phyloP scores from a whole-genome alignment of 805 yeast genomes.

The Spathaspora arborariae region DNA sequence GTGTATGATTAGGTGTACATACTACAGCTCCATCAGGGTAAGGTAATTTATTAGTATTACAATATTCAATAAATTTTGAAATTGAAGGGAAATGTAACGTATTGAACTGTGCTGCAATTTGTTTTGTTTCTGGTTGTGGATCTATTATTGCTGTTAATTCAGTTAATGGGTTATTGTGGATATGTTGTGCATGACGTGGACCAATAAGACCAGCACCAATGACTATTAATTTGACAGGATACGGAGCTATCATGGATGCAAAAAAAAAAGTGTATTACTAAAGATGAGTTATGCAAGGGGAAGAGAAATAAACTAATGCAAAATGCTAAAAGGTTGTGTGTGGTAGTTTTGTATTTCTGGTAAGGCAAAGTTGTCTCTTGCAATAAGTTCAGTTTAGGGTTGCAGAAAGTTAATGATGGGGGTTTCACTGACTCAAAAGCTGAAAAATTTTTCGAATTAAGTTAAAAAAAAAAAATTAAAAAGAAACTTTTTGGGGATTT shows the following conservation, averaged over 20 bases:
- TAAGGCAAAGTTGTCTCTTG: background rate
- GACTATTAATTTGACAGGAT: conserved; percentile 14
- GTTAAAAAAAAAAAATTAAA: too few species aligned
- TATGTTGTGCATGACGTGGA: conserved; percentile 38
- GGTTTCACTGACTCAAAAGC: too few species aligned
- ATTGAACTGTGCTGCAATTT: conserved; percentile 19
- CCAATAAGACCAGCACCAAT: conserved; percentile 41
- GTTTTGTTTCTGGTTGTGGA: conserved; percentile 25
- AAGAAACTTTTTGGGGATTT: too few species aligned
- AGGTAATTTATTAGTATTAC: conserved; percentile 11
- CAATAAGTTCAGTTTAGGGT: too few species aligned
- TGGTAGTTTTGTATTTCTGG: background rate
- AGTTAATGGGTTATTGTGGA: conserved; percentile 19
- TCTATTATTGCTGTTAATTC: conserved; percentile 31
- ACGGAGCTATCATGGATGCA: conserved; percentile 2
- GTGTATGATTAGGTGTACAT: conserved; percentile 40
- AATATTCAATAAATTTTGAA: conserved; percentile 20
- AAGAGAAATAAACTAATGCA: background rate
- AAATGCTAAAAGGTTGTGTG: background rate
- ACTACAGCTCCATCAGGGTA: conserved; percentile 37
- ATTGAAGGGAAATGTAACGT: conserved; percentile 21
- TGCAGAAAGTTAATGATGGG: too few species aligned
- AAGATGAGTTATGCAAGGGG: background rate
- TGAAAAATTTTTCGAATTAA: too few species aligned
- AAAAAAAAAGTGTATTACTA: background rate